Evolutionary conservation across 2,329 filamentous ascomycete genomes (phyloP).

Genomic region (Xylaria sp.): DNA sequence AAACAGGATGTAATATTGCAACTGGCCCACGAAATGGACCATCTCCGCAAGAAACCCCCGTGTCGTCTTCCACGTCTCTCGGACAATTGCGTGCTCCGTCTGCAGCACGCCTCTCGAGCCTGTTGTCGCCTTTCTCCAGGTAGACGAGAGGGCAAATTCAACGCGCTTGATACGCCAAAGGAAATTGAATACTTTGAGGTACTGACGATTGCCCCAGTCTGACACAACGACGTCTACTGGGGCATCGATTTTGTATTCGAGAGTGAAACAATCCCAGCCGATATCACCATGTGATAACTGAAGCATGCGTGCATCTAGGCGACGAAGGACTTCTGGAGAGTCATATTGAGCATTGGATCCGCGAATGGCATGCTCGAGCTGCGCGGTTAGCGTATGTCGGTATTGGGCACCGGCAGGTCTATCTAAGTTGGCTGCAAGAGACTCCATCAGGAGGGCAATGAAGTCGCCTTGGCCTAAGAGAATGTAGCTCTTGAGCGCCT

Average conservation of each 20-base stretch:
- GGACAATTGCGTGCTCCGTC: constrained; percentile 74
- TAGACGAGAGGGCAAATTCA: constrained; percentile 89
- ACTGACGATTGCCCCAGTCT: constrained; percentile 93
- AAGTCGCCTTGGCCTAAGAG: constrained; percentile 96
- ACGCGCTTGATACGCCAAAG: constrained; percentile 98
- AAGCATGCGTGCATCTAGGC: constrained; percentile 97
- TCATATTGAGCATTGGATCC: constrained; percentile 98
- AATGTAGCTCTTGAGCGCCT: constrained; percentile 93
- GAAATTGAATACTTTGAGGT: constrained; percentile 99
- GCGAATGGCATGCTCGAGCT: constrained; percentile 95
- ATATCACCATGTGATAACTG: constrained; percentile 97
- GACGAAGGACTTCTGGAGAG: constrained; percentile 86
- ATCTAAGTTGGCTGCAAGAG: constrained; percentile 89
- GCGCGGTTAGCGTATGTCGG: constrained; percentile 95
- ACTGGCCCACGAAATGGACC: constrained; percentile 96
- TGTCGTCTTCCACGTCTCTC: constrained; percentile 88
- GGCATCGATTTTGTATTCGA: constrained; percentile 98
- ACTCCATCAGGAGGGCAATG: constrained; percentile 96
- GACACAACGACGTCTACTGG: constrained; percentile 98
- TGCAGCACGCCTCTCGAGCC: constrained; percentile 91
- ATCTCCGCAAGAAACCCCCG: constrained; percentile 93
- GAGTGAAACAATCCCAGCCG: constrained; percentile 98
- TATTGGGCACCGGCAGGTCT: constrained; percentile 97
- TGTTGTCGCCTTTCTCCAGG: constrained; percentile 96
- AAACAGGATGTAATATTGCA: constrained; percentile 98